Evolutionary conservation across 2,329 filamentous ascomycete genomes (phyloP), one percentile per base, ranked within the genome.

Genomic region (Fusarium domesticum): DNA sequence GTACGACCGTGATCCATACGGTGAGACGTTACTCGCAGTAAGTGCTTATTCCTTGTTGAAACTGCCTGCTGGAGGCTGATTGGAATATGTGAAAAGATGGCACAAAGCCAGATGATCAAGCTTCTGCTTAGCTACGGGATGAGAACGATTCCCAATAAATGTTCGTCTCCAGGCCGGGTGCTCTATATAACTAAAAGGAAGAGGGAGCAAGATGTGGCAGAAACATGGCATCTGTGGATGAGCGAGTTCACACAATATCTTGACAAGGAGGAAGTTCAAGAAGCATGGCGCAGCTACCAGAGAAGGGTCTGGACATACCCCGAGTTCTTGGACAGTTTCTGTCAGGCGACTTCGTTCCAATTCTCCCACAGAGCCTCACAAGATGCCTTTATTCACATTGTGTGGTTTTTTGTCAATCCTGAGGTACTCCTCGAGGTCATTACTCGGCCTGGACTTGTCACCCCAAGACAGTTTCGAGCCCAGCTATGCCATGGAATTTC

Each of bases 1-100:
- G 1, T 42, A 45, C 16, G 54, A 56, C 3, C 1, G 23, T 0
- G 0, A 5, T 11, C 2, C 23, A 0, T 0, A 0, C 1, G 48
- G 48, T 0, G 0, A 1, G 0, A 40, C 42, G 0, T 6, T 55
- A 1, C 6, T 51, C 4, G 1, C 25, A 0, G 52, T 55, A 18
- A 40, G 45, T 35, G 14, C 11, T n/a, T 23, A 5, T 16, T 34
- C 14, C 33, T 20, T 8, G 1, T 14, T 6, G 16, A 10, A 8
- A 5, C 7, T 6, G 5, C 6, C 10, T n/a, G 34, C 10, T 19
- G 18, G 18, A 7, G 14, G 2, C 33, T 17, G 15, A 17, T 6
- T 32, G 2, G 37, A 20, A 6, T 5, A 36, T 19, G 10, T 14
- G 4, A 37, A 34, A 15, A 6, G 12, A 11, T 16, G 4, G 23